A percentile compares a stretch with the other conserved stretches of the same genome.
Conservation (phyloP, 352 stramenopile species). For the Pythium scleroteichum region DNA sequence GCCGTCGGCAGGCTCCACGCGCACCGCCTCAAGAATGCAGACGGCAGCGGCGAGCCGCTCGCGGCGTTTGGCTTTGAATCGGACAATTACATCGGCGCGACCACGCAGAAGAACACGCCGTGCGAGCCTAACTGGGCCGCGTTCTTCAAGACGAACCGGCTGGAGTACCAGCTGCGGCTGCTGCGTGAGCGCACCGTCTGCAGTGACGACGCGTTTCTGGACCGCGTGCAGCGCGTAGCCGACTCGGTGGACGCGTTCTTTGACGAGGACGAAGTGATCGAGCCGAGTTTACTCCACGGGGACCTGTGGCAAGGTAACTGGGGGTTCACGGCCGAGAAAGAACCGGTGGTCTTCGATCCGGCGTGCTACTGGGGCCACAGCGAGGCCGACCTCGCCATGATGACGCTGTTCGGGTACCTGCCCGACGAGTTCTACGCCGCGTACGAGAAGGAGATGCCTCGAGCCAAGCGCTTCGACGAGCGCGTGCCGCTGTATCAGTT, state of each 20-base stretch:
- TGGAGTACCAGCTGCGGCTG: conserved; percentile 11
- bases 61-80: conserved; percentile 14
- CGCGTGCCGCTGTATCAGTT: conserved; percentile 75
- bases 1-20: conserved; percentile 15
- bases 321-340: conserved; percentile 31
- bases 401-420: conserved; percentile 43
- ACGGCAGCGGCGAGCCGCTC: neutral
- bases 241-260: conserved; percentile 11
- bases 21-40: neutral
- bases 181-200: neutral
- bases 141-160: conserved; percentile 17
- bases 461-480: conserved; percentile 42
- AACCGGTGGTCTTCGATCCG: conserved; percentile 81
- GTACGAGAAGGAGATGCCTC: conserved; percentile 37
- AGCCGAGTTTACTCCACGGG: conserved; percentile 49
- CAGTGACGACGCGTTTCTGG: neutral
- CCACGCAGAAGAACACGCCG: conserved; percentile 15
- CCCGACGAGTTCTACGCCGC: conserved; percentile 24
- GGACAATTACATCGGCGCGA: conserved; percentile 26
- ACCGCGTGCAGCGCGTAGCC: conserved; percentile 4
- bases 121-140: conserved; percentile 4
- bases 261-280: conserved; percentile 14
- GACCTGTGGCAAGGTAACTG: conserved; percentile 92
- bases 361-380: conserved; percentile 62
- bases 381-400: conserved; percentile 49